These are phyloP conservation scores for Zopfia rhizophila DNA, from an alignment of 2,329 filamentous ascomycete species.

Conservation along the genomic window DNA sequence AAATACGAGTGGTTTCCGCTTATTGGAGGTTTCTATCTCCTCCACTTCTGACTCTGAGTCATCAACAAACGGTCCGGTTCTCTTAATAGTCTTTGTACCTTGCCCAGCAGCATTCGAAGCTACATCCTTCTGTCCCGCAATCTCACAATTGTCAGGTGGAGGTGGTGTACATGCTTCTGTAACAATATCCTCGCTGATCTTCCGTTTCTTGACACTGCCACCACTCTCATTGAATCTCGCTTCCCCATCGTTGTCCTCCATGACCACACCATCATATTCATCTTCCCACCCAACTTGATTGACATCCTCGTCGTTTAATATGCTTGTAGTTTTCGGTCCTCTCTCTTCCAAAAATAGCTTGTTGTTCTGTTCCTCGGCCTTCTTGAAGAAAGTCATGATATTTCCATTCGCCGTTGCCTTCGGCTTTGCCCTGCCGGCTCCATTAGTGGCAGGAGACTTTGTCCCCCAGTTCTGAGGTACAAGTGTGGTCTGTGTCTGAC, in stretches of 20 bases:
- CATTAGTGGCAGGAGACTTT: slow-evolving; percentile 42
- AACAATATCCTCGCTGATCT: slow-evolving; percentile 46
- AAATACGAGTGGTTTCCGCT: neutral
- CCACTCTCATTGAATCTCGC: slow-evolving; percentile 57
- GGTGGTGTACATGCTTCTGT: slow-evolving; percentile 52
- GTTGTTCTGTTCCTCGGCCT: slow-evolving; percentile 55
- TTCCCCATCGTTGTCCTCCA: slow-evolving; percentile 32
- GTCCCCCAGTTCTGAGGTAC: slow-evolving; percentile 43
- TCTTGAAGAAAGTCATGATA: slow-evolving; percentile 66
- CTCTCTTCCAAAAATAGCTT: slow-evolving; percentile 50
- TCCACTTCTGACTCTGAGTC: slow-evolving; percentile 72
- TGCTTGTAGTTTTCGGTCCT: slow-evolving; percentile 28
- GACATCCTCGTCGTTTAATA: slow-evolving; percentile 33
- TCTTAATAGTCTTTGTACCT: slow-evolving; percentile 38
- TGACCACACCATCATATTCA: slow-evolving; percentile 22
- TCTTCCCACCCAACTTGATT: slow-evolving; percentile 46
- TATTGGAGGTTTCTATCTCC: slow-evolving; percentile 10
- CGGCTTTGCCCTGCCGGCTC: slow-evolving; percentile 41
- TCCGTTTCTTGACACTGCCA: slow-evolving; percentile 56
- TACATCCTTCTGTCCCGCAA: neutral
- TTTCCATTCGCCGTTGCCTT: slow-evolving; percentile 59
- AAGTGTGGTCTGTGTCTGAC: slow-evolving; percentile 48
- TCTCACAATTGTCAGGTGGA: slow-evolving; percentile 26
- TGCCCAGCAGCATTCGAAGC: slow-evolving; percentile 20
- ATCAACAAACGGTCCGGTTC: slow-evolving; percentile 73